Evolutionary conservation across 441 rosid species (phyloP).

Genomic region (Codiaeum variegatum): DNA sequence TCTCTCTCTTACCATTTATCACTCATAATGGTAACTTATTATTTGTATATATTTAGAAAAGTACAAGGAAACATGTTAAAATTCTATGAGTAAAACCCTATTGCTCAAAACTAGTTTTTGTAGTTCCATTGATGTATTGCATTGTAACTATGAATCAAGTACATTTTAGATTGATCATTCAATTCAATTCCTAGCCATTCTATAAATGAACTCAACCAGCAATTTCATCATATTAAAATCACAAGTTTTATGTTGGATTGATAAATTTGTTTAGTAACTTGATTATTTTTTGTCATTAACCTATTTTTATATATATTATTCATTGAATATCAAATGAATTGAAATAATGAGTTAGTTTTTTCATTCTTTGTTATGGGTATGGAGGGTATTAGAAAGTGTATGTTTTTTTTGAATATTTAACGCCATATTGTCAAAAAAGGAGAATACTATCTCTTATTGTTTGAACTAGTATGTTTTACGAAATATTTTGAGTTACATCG

Average conservation of each 20-base stretch:
- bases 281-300: not conserved
- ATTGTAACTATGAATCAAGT: not conserved
- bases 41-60: not conserved
- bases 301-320: too few species aligned
- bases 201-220: slow-evolving; percentile 6
- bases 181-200: not conserved
- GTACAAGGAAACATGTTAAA: slow-evolving; percentile 14
- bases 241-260: not conserved
- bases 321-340: too few species aligned
- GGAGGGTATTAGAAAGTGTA: too few species aligned
- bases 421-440: too few species aligned
- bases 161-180: not conserved
- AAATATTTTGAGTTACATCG: too few species aligned
- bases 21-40: too few species aligned
- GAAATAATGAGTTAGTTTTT: too few species aligned
- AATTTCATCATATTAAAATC: not conserved
- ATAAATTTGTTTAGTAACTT: not conserved
- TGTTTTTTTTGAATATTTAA: too few species aligned
- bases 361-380: too few species aligned
- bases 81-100: slow-evolving; percentile 4
- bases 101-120: not conserved
- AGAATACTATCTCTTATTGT: too few species aligned
- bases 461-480: too few species aligned
- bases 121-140: not conserved
- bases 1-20: not conserved